phyloP scores from a whole-genome alignment of 257 asterid species.

The Solanum megistacrolobum region DNA sequence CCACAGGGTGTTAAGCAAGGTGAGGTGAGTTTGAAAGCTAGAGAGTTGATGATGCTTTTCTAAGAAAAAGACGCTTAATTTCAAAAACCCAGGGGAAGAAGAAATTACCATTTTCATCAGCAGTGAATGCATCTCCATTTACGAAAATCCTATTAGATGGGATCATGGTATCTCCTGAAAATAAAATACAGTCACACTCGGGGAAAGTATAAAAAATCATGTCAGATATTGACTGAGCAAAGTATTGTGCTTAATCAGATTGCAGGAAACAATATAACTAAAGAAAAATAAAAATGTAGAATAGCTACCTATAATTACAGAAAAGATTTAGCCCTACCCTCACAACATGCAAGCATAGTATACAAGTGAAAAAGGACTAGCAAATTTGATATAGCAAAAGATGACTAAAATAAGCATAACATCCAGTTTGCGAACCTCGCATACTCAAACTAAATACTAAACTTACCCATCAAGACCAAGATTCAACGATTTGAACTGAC shows the following conservation, averaged over 20 bases:
- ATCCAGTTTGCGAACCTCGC: background rate
- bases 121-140: constrained; percentile 8
- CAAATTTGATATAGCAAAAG: background rate
- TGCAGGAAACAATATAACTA: background rate
- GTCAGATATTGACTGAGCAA: background rate
- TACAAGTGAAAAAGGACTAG: background rate
- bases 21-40: background rate
- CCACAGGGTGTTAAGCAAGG: background rate
- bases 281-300: background rate
- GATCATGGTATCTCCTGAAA: background rate
- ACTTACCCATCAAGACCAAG: background rate
- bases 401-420: background rate
- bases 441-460: background rate
- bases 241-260: background rate
- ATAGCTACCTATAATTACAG: background rate
- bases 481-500: background rate
- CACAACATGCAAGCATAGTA: background rate
- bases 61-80: background rate
- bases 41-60: background rate
- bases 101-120: constrained; percentile 29
- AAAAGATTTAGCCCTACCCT: background rate
- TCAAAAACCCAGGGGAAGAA: background rate
- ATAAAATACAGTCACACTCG: background rate
- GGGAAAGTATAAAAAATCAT: background rate
- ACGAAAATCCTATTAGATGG: background rate